Evolutionary conservation across 305 asterid species (phyloP).

Genomic region (Solanum hybrid): DNA sequence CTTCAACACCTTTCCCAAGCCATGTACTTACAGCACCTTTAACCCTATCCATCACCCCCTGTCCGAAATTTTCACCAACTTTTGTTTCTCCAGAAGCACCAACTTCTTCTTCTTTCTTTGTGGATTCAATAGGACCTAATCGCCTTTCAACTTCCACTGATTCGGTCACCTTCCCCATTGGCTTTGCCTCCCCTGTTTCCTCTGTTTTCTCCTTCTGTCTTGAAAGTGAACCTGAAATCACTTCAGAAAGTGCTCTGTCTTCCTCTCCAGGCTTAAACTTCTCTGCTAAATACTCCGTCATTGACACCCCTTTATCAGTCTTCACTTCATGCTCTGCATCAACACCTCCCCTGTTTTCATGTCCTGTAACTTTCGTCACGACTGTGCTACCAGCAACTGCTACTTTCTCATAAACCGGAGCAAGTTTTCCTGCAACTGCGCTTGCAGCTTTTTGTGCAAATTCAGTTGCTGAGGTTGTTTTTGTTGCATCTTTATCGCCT

Average conservation of each 20-base stretch:
- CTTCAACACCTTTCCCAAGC: constrained; percentile 41
- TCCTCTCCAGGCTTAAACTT: constrained; percentile 71
- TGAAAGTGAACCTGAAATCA: constrained; percentile 33
- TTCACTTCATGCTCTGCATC: neutral
- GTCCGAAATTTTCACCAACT: constrained; percentile 21
- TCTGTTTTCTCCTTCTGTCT: constrained; percentile 23
- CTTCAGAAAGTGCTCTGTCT: constrained; percentile 64
- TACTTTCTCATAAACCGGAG: constrained; percentile 38
- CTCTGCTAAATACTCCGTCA: constrained; percentile 42
- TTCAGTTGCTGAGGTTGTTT: constrained; percentile 24
- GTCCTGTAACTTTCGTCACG: constrained; percentile 21
- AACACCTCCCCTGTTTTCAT: neutral
- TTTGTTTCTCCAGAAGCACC: constrained; percentile 19
- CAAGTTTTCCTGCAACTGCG: constrained; percentile 23
- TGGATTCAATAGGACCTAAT: constrained; percentile 28
- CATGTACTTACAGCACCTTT: constrained; percentile 50
- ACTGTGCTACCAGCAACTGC: constrained; percentile 29
- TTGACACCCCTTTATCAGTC: constrained; percentile 44
- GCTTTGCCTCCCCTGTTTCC: constrained; percentile 6
- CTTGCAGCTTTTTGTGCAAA: constrained; percentile 19
- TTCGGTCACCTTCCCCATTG: constrained; percentile 40
- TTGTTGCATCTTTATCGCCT: neutral
- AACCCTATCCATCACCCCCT: constrained; percentile 39
- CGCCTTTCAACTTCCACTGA: constrained; percentile 41
- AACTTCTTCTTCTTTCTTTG: constrained; percentile 29